Evolutionary conservation across 352 stramenopile genomes (phyloP).

Genomic region (Phytophthora hibernalis): DNA sequence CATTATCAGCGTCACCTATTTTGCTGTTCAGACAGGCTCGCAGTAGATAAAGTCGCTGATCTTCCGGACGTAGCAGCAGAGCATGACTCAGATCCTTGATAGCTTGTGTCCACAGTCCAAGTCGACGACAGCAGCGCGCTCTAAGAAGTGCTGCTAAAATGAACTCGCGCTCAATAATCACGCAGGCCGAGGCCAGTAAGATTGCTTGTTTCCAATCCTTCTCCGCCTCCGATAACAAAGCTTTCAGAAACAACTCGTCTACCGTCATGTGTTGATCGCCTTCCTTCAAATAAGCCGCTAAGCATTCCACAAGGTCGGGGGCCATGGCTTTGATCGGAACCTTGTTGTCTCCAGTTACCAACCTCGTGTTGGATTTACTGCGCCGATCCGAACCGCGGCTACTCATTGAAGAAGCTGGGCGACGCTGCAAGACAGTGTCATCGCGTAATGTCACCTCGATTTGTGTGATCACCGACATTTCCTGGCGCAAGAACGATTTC

Average conservation of each 20-base stretch:
- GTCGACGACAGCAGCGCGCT: slow-evolving; percentile 68
- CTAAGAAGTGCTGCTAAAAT: slow-evolving; percentile 64
- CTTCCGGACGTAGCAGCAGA: slow-evolving; percentile 53
- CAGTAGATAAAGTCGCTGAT: slow-evolving; percentile 64
- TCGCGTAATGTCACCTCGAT: slow-evolving; percentile 59
- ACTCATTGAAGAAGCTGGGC: slow-evolving; percentile 20
- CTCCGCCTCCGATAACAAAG: slow-evolving; percentile 55
- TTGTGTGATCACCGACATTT: slow-evolving; percentile 68
- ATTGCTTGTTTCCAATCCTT: slow-evolving; percentile 80
- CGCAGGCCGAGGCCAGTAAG: slow-evolving; percentile 70
- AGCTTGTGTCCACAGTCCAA: slow-evolving; percentile 77
- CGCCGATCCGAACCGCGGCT: slow-evolving; percentile 15
- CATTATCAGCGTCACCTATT: slow-evolving; percentile 59
- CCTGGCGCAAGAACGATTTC: slow-evolving; percentile 65
- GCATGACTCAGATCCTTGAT: slow-evolving; percentile 73
- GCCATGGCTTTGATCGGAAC: slow-evolving; percentile 58
- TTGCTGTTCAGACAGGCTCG: slow-evolving; percentile 67
- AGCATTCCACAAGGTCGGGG: slow-evolving; percentile 50
- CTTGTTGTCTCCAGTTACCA: slow-evolving; percentile 13
- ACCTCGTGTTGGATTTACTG: slow-evolving; percentile 9
- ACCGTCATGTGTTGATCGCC: slow-evolving; percentile 66
- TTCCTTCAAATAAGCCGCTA: slow-evolving; percentile 58
- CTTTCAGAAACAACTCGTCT: slow-evolving; percentile 68
- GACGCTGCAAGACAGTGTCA: slow-evolving; percentile 50
- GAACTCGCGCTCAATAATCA: slow-evolving; percentile 73